Conservation (phyloP, 352 stramenopile genomes). For the Globisporangium polare region DNA sequence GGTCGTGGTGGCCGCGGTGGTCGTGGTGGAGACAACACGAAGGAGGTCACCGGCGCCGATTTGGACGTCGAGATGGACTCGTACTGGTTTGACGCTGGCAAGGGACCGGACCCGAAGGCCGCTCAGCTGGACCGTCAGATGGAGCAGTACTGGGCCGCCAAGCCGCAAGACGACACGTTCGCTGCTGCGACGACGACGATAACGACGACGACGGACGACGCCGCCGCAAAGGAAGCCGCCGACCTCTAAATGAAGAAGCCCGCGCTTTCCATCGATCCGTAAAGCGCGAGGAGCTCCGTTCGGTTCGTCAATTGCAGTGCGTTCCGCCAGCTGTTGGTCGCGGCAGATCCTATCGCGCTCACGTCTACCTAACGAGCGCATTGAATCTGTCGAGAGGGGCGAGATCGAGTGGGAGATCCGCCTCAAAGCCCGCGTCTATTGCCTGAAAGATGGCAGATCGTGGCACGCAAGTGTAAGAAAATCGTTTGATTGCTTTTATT, state of each 20-base stretch:
- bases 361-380: neutral
- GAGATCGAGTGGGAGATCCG: constrained; percentile 1
- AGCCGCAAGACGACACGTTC: constrained; percentile 39
- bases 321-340: neutral
- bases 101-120: constrained; percentile 83
- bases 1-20: constrained; percentile 27
- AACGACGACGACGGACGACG: neutral
- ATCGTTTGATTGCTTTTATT: constrained; percentile 17
- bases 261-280: neutral
- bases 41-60: constrained; percentile 61
- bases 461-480: constrained; percentile 16
- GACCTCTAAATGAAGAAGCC: constrained; percentile 3
- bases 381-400: neutral
- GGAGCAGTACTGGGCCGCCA: constrained; percentile 87
- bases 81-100: constrained; percentile 87
- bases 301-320: neutral
- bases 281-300: neutral
- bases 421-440: constrained; percentile 2
- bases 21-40: constrained; percentile 33
- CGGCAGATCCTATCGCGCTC: neutral
- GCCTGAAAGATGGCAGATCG: neutral
- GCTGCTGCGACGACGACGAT: neutral
- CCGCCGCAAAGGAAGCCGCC: constrained; percentile 2
- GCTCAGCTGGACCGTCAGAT: constrained; percentile 81
- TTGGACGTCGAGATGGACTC: constrained; percentile 86